phyloP scores from a whole-genome alignment of 2,329 filamentous ascomycete species.

The Fusarium verticillioides region DNA sequence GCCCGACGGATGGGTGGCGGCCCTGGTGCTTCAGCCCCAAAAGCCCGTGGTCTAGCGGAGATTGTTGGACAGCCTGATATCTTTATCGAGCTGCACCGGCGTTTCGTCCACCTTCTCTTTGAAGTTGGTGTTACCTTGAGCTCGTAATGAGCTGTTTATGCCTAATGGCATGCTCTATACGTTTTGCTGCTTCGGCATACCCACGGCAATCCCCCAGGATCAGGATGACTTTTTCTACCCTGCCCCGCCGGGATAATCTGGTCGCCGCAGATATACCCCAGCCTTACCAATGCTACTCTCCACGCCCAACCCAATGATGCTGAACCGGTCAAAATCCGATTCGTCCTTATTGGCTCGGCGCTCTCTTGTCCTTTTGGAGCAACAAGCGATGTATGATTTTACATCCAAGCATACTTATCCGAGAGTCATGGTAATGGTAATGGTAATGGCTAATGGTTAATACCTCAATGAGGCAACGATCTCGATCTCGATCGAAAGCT shows the following conservation, averaged over 20 bases:
- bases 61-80: slow-evolving; percentile 74
- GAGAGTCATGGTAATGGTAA: slow-evolving; percentile 24
- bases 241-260: slow-evolving; percentile 9
- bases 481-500: slow-evolving; percentile 18
- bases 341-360: slow-evolving; percentile 6
- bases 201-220: slow-evolving; percentile 1
- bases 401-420: slow-evolving; percentile 6
- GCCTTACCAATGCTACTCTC: slow-evolving; percentile 26
- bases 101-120: slow-evolving; percentile 71
- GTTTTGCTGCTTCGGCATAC: slow-evolving; percentile 39
- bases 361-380: slow-evolving; percentile 17
- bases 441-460: slow-evolving; percentile 33
- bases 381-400: slow-evolving; percentile 19
- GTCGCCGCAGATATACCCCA: slow-evolving; percentile 25
- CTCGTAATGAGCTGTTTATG: slow-evolving; percentile 52
- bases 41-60: slow-evolving; percentile 71
- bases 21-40: slow-evolving; percentile 65
- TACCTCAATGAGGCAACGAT: slow-evolving; percentile 27
- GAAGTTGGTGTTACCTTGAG: slow-evolving; percentile 67
- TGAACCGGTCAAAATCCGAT: slow-evolving; percentile 9
- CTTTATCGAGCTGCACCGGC: slow-evolving; percentile 73
- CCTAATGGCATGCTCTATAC: slow-evolving; percentile 42
- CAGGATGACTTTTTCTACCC: not conserved
- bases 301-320: slow-evolving; percentile 8
- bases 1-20: slow-evolving; percentile 68